A percentile compares a stretch with the other conserved stretches of the same genome.
Evolutionary conservation across 83 land plant species (phyloP).

Genomic region (Thuja plicata): DNA sequence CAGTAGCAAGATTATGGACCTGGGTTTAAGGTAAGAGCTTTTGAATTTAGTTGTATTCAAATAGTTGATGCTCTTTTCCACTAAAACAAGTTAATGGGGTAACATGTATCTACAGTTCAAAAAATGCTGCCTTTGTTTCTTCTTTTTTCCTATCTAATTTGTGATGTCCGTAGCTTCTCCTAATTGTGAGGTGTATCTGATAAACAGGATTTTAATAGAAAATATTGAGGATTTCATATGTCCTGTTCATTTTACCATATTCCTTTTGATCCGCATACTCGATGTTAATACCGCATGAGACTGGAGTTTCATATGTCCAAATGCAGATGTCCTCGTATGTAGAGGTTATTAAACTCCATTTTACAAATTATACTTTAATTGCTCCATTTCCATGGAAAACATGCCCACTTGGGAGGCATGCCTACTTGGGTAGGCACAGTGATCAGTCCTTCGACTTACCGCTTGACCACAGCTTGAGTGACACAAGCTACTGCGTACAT

Average conservation of each 20-base stretch:
- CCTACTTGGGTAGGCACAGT: not conserved
- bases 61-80: not conserved
- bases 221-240: not conserved
- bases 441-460: not conserved
- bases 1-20: not conserved
- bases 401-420: not conserved
- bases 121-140: not conserved
- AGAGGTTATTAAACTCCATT: not conserved
- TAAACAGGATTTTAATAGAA: not conserved
- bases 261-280: not conserved
- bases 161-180: not conserved
- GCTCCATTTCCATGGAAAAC: not conserved
- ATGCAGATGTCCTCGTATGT: not conserved
- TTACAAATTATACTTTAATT: not conserved
- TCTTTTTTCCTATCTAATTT: not conserved
- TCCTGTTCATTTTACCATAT: not conserved
- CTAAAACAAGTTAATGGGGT: too few species aligned
- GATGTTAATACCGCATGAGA: not conserved
- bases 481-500: too few species aligned
- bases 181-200: not conserved
- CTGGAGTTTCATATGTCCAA: not conserved
- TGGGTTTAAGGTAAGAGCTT: not conserved
- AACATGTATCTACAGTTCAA: not conserved
- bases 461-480: not conserved
- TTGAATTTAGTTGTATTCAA: not conserved